Base-by-base conservation (phyloP, 108 stramenopile genomes). In the Fistulifera pelliculosa region DNA sequence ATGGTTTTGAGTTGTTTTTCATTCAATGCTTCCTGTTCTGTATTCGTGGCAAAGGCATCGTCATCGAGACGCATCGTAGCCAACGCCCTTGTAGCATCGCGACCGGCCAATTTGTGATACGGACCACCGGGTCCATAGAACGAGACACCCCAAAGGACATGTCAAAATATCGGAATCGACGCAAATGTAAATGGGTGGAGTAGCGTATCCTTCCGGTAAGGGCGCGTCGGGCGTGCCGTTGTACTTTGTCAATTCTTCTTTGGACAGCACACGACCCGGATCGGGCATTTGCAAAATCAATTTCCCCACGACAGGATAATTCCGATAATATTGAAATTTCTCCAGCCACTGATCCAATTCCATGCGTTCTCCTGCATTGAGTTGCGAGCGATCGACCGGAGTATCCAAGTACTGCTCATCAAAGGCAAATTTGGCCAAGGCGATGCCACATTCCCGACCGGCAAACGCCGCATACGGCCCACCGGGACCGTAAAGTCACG, bases 61-160 rank as follows among this genome's bases (percentile, higher is more conserved):
- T 85, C 81, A 39, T 94, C 85, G 51, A 98, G 95, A 54, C 92
- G 94, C 96, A 98, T 97, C 62, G 92, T 92, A 15, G 98, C 98
- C 54, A 98, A 54, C 12, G 98, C 95, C 17, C 95, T 55, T 7
- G 94, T 86, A 38, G 85, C 94, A 59, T 97, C 94, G 44, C 74
- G 83, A n/a, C 98, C 98, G 11, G 94, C 96, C 63, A 99, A 97
- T 38, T 73, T 66, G 28, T 94, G 62, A 76, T 99, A 99, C 8
- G 89, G 74, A 19, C 89, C 79, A 27, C 73, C 83, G 5, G 83
- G 71, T 44, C 68, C 74, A 53, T 76, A 79, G 69, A 91, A 86
- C 2, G 63, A 59, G 0, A 80, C 74, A 24, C 98, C 98, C 98
- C 98, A 73, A 93, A 99, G 7, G 91, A 94, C 19, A 92, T 79